Percentiles rank a stretch among this genome's conserved stretches.
Evolutionary conservation across 2,329 filamentous ascomycete genomes (phyloP).

Genomic region (Aspergillus aculeatinus): DNA sequence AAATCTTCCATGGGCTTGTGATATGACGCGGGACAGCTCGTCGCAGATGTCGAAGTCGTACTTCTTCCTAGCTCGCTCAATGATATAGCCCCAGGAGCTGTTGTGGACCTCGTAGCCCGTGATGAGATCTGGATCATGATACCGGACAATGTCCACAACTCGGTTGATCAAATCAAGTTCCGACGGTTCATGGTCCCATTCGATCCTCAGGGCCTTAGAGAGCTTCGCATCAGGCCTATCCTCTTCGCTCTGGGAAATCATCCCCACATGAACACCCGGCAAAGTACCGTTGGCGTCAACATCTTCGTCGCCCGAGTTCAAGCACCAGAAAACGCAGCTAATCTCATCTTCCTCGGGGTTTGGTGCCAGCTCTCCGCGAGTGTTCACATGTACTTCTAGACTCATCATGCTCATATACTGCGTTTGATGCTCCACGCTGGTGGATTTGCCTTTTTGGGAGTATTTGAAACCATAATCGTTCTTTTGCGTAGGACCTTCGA

Average conservation of each 20-base stretch:
- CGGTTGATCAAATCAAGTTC: slow-evolving; percentile 82
- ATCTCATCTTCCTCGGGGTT: slow-evolving; percentile 91
- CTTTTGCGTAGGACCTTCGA: slow-evolving; percentile 82
- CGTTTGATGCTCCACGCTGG: slow-evolving; percentile 76
- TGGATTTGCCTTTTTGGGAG: slow-evolving; percentile 71
- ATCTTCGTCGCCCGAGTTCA: slow-evolving; percentile 71
- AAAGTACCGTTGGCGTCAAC: slow-evolving; percentile 50
- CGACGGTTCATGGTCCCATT: slow-evolving; percentile 71
- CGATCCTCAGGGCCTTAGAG: slow-evolving; percentile 58
- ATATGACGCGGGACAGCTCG: slow-evolving; percentile 85
- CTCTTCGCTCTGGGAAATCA: slow-evolving; percentile 69
- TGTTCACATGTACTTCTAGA: slow-evolving; percentile 88
- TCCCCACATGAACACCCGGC: slow-evolving; percentile 62
- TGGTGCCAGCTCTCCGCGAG: slow-evolving; percentile 73
- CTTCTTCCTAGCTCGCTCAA: slow-evolving; percentile 80
- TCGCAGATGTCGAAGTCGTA: slow-evolving; percentile 90
- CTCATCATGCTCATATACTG: slow-evolving; percentile 98
- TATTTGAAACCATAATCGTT: slow-evolving; percentile 83
- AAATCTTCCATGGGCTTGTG: slow-evolving; percentile 76
- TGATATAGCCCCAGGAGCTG: slow-evolving; percentile 90
- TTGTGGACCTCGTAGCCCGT: slow-evolving; percentile 95
- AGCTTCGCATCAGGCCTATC: slow-evolving; percentile 61
- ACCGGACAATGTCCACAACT: slow-evolving; percentile 83
- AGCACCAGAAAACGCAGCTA: slow-evolving; percentile 83
- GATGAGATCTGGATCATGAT: slow-evolving; percentile 84